phyloP scores from a whole-genome alignment of 352 stramenopile species.

The Phytophthora constricta region DNA sequence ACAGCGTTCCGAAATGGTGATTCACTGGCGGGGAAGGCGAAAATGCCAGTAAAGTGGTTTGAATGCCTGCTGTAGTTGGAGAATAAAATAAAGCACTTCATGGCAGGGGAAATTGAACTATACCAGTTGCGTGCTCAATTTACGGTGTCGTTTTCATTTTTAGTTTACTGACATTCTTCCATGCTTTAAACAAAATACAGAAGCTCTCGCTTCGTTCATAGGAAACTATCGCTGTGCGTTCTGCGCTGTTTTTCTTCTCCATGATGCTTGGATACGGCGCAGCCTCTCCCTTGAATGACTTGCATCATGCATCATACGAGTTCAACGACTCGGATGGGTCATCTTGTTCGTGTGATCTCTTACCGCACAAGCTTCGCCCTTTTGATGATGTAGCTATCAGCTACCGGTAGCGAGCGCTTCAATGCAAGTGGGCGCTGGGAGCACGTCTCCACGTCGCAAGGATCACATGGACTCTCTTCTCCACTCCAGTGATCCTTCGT shows the following conservation, averaged over 20 bases:
- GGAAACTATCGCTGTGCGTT: constrained; percentile 14
- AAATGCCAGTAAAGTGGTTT: constrained; percentile 59
- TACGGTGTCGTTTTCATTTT: constrained; percentile 43
- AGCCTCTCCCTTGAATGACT: no score
- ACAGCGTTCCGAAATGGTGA: constrained; percentile 50
- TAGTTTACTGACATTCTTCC: constrained; percentile 33
- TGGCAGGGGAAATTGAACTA: neutral
- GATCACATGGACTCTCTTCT: constrained; percentile 24
- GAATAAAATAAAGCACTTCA: neutral
- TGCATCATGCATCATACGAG: neutral
- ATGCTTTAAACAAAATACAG: constrained; percentile 37
- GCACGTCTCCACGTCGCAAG: constrained; percentile 19
- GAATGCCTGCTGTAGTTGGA: constrained; percentile 37
- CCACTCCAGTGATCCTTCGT: constrained; percentile 11
- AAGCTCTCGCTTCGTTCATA: constrained; percentile 34
- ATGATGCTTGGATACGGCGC: no score
- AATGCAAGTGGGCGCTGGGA: constrained; percentile 18
- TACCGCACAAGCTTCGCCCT: constrained; percentile 30
- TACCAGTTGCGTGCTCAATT: constrained; percentile 5
- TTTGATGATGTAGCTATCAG: constrained; percentile 28
- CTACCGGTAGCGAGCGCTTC: constrained; percentile 32
- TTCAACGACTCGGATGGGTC: neutral
- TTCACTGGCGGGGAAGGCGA: constrained; percentile 29
- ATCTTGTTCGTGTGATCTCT: constrained; percentile 14
- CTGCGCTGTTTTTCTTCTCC: constrained; percentile 22